Evolutionary conservation across 148 eudicot species (phyloP).

Genomic region (Diospyros kaki): DNA sequence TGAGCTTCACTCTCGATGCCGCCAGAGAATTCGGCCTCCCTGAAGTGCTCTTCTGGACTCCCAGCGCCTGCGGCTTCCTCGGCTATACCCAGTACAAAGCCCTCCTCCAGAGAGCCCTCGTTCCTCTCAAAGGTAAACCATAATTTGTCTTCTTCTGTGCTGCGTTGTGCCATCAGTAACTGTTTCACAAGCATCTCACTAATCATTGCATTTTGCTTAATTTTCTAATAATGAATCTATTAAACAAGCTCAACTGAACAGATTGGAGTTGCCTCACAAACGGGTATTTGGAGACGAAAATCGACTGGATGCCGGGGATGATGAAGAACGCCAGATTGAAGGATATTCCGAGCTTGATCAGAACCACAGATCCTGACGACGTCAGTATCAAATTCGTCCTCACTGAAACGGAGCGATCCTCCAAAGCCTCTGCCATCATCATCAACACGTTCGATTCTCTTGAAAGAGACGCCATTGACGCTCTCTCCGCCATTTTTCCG

Average conservation of each 20-base stretch:
- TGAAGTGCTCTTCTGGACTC: conserved; percentile 36
- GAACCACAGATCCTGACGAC: conserved; percentile 46
- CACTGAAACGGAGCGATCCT: conserved; percentile 15
- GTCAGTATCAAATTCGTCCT: conserved; percentile 29
- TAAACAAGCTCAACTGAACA: conserved; percentile 5
- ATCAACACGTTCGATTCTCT: conserved; percentile 52
- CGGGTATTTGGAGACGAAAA: conserved; percentile 42
- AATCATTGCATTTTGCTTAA: too few relatives aligned
- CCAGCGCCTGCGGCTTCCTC: conserved; percentile 42
- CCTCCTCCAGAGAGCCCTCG: conserved; percentile 26
- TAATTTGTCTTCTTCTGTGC: too few relatives aligned
- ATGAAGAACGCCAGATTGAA: conserved; percentile 20
- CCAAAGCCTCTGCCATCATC: conserved; percentile 35
- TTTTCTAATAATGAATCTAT: too few relatives aligned
- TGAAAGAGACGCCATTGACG: conserved; percentile 31
- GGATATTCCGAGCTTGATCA: conserved; percentile 45
- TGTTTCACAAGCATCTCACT: too few relatives aligned
- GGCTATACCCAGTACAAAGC: conserved; percentile 10
- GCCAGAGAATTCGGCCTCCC: conserved; percentile 39
- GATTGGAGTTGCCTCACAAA: conserved; percentile 41
- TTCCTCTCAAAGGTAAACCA: conserved; percentile 39
- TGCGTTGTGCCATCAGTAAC: too few relatives aligned
- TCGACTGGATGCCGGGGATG: conserved; percentile 40
- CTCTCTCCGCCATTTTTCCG: conserved; percentile 20
- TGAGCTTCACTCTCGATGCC: conserved; percentile 35